These are phyloP conservation scores for Hippophae tibetana DNA, from an alignment of 306 rosid species.

Conservation along the genomic window DNA sequence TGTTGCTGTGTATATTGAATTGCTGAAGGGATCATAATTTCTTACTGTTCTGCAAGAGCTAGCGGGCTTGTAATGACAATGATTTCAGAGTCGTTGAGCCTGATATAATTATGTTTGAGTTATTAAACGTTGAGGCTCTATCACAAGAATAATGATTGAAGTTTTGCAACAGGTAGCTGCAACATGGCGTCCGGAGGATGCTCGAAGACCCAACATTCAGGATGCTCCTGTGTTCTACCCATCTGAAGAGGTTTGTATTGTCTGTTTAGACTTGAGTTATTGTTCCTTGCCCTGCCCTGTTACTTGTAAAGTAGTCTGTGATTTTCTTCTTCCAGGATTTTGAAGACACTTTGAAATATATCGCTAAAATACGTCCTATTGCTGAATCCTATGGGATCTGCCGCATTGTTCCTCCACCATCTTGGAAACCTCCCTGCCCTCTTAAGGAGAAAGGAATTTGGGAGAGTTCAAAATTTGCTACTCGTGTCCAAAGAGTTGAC, in stretches of 20 bases:
- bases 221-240: slow-evolving; percentile 93
- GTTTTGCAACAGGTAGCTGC: slow-evolving; percentile 36
- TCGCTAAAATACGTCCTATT: slow-evolving; percentile 63
- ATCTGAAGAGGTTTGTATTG: slow-evolving; percentile 47
- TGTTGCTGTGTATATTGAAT: too few species aligned
- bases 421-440: slow-evolving; percentile 83
- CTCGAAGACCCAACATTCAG: slow-evolving; percentile 64
- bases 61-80: too few species aligned
- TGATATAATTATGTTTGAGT: too few species aligned
- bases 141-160: too few species aligned
- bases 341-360: slow-evolving; percentile 72
- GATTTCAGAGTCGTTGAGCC: too few species aligned
- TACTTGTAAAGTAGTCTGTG: slow-evolving; percentile 11
- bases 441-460: slow-evolving; percentile 71
- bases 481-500: slow-evolving; percentile 84
- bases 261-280: background rate
- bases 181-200: slow-evolving; percentile 68
- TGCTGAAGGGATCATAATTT: too few species aligned
- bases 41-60: too few species aligned
- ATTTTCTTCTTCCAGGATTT: slow-evolving; percentile 47
- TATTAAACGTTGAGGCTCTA: too few species aligned
- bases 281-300: background rate
- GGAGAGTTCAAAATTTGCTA: slow-evolving; percentile 69
- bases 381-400: slow-evolving; percentile 90
- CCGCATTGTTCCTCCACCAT: slow-evolving; percentile 87